Base-by-base conservation (phyloP, 257 asterid genomes). In the Linaria vulgaris region DNA sequence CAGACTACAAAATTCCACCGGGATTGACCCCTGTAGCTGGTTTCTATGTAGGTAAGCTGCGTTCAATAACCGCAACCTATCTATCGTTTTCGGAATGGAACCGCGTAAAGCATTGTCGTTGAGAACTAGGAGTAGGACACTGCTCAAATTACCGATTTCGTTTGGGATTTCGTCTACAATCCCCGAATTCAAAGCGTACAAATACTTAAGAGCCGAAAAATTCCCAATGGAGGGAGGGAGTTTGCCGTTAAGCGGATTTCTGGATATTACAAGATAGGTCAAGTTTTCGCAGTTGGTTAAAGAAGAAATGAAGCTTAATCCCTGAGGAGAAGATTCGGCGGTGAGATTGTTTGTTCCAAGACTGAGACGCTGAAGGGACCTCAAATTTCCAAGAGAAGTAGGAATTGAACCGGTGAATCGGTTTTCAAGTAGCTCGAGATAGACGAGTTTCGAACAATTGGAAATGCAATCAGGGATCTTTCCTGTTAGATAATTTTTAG, bases 301-400 rank as follows among this genome's bases (percentile, higher is more conserved):
- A 10, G 61, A 13, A 4, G 24, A 55, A 13, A 55, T 55, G 41
- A 55, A 55, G 17, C 61, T 55, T 55, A 55, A 55, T 19, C 44
- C 61, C 25, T n/a, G 13, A 5, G 9, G 3, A 0, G 43, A 17
- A 55, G 34, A 27, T 6, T 25, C 39, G 5, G 44, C 3, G 12
- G 61, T n/a, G 41, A 55, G 61, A 30, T 9, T 30, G 44, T 55
- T 55, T 24, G 13, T 12, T n/a, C 4, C 44, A 12, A 55, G 44
- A n/a, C n/a, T 55, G 41, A 55, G 61, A 25, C 20, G 24, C 61
- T 25, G 13, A 27, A 55, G 61, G 30, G 30, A 30, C n/a, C 61
- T 55, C 61, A 55, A 30, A 22, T 23, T 55, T 24, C 61, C 61
- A 55, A 55, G 61, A 55, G 61, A 27, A 20, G 61, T 10, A 55